These are phyloP conservation scores for Fusarium clavum DNA, from an alignment of 2,329 filamentous ascomycete species.

Conservation along the genomic window DNA sequence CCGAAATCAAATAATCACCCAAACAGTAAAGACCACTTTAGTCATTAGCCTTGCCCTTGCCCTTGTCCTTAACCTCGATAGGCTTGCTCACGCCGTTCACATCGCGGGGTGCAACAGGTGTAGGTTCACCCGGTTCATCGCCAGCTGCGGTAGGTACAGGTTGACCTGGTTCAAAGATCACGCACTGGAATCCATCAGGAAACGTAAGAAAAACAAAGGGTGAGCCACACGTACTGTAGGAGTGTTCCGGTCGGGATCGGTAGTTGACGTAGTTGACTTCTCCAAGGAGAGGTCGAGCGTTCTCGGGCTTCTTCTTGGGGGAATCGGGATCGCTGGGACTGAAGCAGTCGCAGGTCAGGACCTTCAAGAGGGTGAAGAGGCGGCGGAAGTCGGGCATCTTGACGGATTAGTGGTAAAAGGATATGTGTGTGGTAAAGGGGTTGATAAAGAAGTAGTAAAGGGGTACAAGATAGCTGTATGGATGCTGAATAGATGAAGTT, in stretches of 20 bases:
- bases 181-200: background rate
- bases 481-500: background rate
- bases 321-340: background rate
- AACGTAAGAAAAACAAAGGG: background rate
- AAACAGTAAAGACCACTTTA: background rate
- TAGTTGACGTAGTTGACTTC: background rate
- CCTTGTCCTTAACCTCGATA: background rate
- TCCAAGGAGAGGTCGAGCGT: background rate
- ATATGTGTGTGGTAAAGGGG: too few relatives aligned
- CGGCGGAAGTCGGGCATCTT: slow-evolving; percentile 38
- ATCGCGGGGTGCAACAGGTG: fast-evolving
- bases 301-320: background rate
- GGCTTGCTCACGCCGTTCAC: background rate
- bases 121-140: too few relatives aligned
- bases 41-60: fast-evolving
- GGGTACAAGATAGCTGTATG: background rate
- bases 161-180: background rate
- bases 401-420: too few relatives aligned
- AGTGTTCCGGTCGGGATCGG: background rate
- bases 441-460: too few relatives aligned
- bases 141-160: background rate
- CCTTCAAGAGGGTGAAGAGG: slow-evolving; percentile 12
- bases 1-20: background rate
- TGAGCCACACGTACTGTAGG: background rate
- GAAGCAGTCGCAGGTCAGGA: slow-evolving; percentile 14